Percentiles rank a stretch among this genome's conserved stretches.
Evolutionary conservation across 2,329 filamentous ascomycete species (phyloP).

Genomic region (Alternaria panax): DNA sequence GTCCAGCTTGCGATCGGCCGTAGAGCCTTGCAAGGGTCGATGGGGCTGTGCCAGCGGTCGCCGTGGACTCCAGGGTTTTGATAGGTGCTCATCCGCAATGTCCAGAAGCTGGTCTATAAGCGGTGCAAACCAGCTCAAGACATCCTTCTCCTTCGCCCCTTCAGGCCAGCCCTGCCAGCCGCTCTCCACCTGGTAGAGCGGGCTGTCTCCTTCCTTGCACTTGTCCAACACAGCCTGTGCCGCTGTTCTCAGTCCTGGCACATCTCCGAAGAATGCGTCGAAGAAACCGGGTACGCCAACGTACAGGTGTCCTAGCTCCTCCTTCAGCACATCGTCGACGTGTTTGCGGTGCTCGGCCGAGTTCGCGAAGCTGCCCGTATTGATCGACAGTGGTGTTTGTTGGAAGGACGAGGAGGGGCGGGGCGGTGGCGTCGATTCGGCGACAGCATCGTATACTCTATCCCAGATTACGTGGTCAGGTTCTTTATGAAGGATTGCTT

Average conservation of each 20-base stretch:
- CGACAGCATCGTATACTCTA: neutral
- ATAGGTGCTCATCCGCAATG: neutral
- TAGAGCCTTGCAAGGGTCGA: constrained; percentile 22
- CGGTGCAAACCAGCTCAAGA: neutral
- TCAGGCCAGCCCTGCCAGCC: neutral
- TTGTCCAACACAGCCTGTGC: neutral
- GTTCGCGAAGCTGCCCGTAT: neutral
- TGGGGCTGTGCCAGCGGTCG: neutral
- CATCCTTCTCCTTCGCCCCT: neutral
- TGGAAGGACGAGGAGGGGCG: neutral
- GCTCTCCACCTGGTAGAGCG: neutral
- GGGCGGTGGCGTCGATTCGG: neutral
- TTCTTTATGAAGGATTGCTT: neutral
- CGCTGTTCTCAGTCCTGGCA: neutral
- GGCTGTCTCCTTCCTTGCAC: neutral
- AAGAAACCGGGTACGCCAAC: neutral
- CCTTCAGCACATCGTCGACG: neutral
- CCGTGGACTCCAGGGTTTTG: neutral
- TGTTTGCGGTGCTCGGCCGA: neutral
- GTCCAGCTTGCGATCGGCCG: constrained; percentile 34
- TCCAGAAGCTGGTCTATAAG: neutral
- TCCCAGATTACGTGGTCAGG: neutral
- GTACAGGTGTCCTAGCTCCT: neutral
- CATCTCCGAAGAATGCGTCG: neutral
- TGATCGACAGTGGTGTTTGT: neutral